These are phyloP conservation scores for Zygosaccharomyces sapae DNA, from an alignment of 1,139 yeast species.

Conservation along the genomic window DNA sequence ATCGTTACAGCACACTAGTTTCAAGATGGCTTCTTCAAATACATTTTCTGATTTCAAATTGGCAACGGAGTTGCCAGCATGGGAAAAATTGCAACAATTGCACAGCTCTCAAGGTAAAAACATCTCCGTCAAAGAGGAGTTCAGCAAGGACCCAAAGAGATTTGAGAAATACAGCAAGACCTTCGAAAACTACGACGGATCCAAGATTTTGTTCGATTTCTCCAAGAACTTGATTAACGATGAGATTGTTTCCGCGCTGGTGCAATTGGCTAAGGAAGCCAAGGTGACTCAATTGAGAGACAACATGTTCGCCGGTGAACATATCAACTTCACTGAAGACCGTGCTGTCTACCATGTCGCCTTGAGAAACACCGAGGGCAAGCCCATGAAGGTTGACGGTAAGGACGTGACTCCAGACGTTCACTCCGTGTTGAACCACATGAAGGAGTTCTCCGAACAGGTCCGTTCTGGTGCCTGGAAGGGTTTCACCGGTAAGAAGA, in stretches of 20 bases:
- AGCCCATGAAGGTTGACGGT: conserved; percentile 85
- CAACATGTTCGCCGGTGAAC: conserved; percentile 85
- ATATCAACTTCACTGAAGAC: conserved; percentile 91
- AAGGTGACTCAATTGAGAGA: conserved; percentile 83
- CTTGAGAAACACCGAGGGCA: conserved; percentile 82
- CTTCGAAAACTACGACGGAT: conserved; percentile 77
- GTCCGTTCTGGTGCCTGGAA: conserved; percentile 93
- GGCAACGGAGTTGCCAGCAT: conserved; percentile 75
- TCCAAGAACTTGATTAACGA: conserved; percentile 91
- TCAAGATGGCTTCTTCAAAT: conserved; percentile 26
- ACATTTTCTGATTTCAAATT: conserved; percentile 53
- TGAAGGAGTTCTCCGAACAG: conserved; percentile 87
- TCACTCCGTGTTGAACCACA: conserved; percentile 83
- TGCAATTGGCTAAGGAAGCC: conserved; percentile 85
- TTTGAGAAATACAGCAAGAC: conserved; percentile 71
- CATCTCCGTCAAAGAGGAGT: conserved; percentile 73
- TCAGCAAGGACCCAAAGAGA: conserved; percentile 67
- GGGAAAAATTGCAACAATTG: conserved; percentile 70
- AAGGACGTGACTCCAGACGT: conserved; percentile 85
- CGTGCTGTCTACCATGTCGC: conserved; percentile 98
- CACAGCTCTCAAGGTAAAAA: conserved; percentile 65
- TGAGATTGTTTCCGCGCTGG: conserved; percentile 61
- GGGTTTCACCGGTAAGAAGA: conserved; percentile 92
- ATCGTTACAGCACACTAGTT: neutral
- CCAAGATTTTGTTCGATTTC: conserved; percentile 87